Percentiles rank a stretch among this genome's conserved stretches.
These are phyloP conservation scores for Fusarium sp. DNA, from an alignment of 2,329 filamentous ascomycete genomes.

Conservation along the genomic window DNA sequence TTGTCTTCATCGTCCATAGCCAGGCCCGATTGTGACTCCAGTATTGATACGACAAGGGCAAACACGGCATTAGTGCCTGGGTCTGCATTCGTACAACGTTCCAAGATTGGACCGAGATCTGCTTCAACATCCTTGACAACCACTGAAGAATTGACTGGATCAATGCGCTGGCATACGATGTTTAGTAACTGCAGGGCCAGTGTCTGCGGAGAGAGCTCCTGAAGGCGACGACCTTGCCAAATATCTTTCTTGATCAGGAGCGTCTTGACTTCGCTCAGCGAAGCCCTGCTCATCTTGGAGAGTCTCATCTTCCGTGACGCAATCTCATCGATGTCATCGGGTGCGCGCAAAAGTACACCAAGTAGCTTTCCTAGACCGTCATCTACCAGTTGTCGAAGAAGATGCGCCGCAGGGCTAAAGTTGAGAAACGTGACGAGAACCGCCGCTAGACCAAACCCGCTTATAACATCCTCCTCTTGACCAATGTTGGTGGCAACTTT, in stretches of 20 bases:
- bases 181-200: constrained; percentile 77
- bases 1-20: constrained; percentile 42
- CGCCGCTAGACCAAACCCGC: constrained; percentile 75
- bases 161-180: constrained; percentile 49
- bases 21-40: constrained; percentile 55
- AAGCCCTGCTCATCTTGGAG: constrained; percentile 74
- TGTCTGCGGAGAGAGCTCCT: constrained; percentile 72
- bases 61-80: constrained; percentile 56
- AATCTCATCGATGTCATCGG: constrained; percentile 72
- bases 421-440: constrained; percentile 75
- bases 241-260: constrained; percentile 68
- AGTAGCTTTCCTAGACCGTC: constrained; percentile 72
- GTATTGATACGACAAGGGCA: constrained; percentile 60
- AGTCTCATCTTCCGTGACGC: constrained; percentile 78
- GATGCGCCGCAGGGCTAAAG: constrained; percentile 72
- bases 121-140: constrained; percentile 50
- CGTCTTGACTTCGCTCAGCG: constrained; percentile 69
- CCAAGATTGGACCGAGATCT: constrained; percentile 47
- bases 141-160: constrained; percentile 48
- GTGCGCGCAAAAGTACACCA: constrained; percentile 66
- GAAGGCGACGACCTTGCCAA: constrained; percentile 71
- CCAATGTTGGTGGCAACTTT: constrained; percentile 76
- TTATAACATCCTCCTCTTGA: constrained; percentile 72
- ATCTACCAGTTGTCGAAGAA: constrained; percentile 70
- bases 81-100: constrained; percentile 36